Conservation (phyloP, 768 basidiomycete species). For the Saitozyma sp. region DNA sequence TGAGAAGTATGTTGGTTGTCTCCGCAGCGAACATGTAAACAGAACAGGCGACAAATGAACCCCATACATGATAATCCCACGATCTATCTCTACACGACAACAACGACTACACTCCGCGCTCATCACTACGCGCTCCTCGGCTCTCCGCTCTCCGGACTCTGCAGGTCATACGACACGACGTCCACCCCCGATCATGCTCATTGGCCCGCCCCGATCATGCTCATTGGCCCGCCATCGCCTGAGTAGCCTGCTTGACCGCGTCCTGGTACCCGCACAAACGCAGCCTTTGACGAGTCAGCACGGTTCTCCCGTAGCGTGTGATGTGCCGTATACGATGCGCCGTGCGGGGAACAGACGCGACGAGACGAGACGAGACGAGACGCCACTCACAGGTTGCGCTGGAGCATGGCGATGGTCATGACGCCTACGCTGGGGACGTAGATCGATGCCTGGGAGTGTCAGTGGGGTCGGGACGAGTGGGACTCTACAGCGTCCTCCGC, state of each 20-base stretch:
- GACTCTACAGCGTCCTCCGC: neutral
- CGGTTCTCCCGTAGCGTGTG: neutral
- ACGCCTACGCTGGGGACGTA: constrained; percentile 97
- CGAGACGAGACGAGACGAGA: constrained; percentile 5
- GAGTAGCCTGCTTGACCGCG: constrained; percentile 20
- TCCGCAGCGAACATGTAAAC: too few species aligned
- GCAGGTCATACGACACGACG: too few species aligned
- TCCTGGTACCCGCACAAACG: constrained; percentile 49
- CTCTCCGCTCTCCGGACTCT: too few species aligned
- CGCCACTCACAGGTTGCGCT: constrained; percentile 80
- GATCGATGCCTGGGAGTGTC: constrained; percentile 69
- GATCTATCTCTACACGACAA: too few species aligned
- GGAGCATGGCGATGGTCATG: constrained; percentile 95
- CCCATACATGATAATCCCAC: too few species aligned
- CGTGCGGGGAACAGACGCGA: neutral
- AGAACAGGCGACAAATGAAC: too few species aligned
- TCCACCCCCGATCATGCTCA: too few species aligned
- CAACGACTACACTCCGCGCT: too few species aligned
- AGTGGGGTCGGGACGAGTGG: too few species aligned
- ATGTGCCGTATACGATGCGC: constrained; percentile 1
- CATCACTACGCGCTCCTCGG: too few species aligned
- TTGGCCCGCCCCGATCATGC: neutral
- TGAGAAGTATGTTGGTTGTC: too few species aligned
- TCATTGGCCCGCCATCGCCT: neutral
- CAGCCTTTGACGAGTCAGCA: constrained; percentile 19